Evolutionary conservation across 345 rosid genomes (phyloP), one percentile per base, ranked within the genome.

Genomic region (Garcia nutans): DNA sequence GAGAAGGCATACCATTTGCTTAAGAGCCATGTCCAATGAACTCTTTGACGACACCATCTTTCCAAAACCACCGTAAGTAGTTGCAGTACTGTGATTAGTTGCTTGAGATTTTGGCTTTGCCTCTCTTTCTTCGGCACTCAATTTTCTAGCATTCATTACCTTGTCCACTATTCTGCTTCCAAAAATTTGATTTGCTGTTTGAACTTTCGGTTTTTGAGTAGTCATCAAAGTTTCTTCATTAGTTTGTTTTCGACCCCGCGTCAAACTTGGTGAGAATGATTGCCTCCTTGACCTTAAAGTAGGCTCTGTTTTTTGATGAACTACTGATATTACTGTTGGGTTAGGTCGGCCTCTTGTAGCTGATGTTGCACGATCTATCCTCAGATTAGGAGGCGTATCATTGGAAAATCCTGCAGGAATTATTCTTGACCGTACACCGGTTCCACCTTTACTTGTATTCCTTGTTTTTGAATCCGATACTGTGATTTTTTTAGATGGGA

Each of bases 91-190:
- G 31, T 26, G 8, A 15, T 10, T 49, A 54, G 72, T 54, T 33
- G 60, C 70, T n/a, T 44, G 71, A 13, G 64, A 33, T 67, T 78
- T 83, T 44, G 75, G 59, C 65, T 74, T 75, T 22, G 78, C 26
- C 56, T 74, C 81, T 20, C 64, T 80, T 33, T 76, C 88, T 50
- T 75, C 80, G 17, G 24, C 42, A 20, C 65, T 70, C 31, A 80
- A 67, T 62, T 77, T 87, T 70, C 94, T 85, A 17, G 90, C 89
- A 45, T 75, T 88, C 90, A 90, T 79, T 45, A 90, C 75, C 70
- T 73, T 88, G n/a, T 90, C 94, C 33, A 87, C 92, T 86, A 90
- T 88, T 60, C 64, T 84, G n/a, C 92, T 90, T 58, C 94, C 88
- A 6, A 86, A 49, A 16, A 90, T 47, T 33, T 82, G 88, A 5